A percentile compares a stretch with the other conserved stretches of the same genome.
phyloP scores from a whole-genome alignment of 2,329 filamentous ascomycete genomes.

The Calonectria pseudoreteaudii region DNA sequence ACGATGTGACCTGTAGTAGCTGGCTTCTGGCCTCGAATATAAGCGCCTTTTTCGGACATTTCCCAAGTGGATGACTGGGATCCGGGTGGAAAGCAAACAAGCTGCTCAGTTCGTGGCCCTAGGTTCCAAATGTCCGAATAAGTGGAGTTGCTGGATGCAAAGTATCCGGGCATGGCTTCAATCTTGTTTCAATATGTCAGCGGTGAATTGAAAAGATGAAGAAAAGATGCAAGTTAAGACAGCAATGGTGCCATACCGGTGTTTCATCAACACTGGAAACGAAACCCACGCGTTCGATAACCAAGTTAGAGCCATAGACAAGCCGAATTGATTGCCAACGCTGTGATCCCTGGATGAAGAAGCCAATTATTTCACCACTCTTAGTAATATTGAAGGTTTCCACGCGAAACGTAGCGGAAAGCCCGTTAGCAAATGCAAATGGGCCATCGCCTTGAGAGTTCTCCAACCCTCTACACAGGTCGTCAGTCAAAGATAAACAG shows the following conservation, averaged over 20 bases:
- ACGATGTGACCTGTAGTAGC: neutral
- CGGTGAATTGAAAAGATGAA: no score
- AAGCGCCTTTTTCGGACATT: neutral
- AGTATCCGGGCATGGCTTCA: neutral
- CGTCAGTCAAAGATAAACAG: neutral
- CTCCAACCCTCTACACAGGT: neutral
- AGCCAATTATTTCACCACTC: neutral
- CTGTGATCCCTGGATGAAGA: conserved; percentile 8
- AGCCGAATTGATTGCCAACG: conserved; percentile 7
- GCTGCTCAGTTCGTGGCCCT: neutral
- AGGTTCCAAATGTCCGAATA: conserved; percentile 8
- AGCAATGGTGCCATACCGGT: neutral
- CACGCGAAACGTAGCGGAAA: conserved; percentile 10
- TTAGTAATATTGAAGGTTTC: conserved; percentile 12
- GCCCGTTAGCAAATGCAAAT: neutral
- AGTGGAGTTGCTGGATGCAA: neutral
- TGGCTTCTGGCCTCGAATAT: conserved; percentile 1
- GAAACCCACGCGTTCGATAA: neutral
- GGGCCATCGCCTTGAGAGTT: neutral
- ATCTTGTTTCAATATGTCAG: neutral
- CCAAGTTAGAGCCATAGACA: neutral
- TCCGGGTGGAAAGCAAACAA: neutral
- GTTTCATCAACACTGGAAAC: neutral
- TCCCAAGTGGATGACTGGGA: conserved; percentile 6
- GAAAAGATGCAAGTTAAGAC: neutral